Evolutionary conservation across 768 basidiomycete genomes (phyloP).

Genomic region (Boletellus ananas): DNA sequence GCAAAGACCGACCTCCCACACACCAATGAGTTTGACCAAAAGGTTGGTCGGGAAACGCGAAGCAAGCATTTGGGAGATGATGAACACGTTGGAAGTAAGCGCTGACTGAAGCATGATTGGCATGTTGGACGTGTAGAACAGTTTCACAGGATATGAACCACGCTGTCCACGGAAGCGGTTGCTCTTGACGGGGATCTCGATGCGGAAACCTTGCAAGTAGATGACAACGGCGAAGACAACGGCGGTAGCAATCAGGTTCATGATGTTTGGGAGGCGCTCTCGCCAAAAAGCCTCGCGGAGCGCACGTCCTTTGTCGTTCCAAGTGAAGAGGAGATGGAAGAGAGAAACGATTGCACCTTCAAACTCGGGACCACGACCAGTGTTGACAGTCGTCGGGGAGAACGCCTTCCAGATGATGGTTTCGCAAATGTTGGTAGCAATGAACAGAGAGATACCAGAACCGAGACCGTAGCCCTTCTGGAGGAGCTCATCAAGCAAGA

Average conservation of each 20-base stretch:
- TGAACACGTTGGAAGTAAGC: constrained; percentile 90
- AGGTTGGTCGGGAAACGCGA: constrained; percentile 88
- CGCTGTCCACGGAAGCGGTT: constrained; percentile 96
- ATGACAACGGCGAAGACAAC: constrained; percentile 93
- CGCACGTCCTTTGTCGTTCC: constrained; percentile 97
- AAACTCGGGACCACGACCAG: constrained; percentile 96
- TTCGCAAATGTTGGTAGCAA: constrained; percentile 99
- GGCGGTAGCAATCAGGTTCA: constrained; percentile 93
- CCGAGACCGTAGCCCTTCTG: constrained; percentile 99
- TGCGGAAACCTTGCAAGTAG: constrained; percentile 97
- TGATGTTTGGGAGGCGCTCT: constrained; percentile 93
- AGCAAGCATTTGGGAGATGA: constrained; percentile 94
- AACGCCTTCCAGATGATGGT: constrained; percentile 99
- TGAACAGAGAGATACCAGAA: constrained; percentile 97
- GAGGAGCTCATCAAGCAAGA: constrained; percentile 96
- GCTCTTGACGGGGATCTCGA: constrained; percentile 98
- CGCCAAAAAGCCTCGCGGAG: constrained; percentile 98
- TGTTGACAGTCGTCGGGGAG: constrained; percentile 97
- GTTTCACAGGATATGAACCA: constrained; percentile 93
- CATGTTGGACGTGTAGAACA: constrained; percentile 99
- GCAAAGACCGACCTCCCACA: constrained; percentile 83
- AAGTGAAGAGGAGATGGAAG: constrained; percentile 97
- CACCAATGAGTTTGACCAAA: constrained; percentile 83
- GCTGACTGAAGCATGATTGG: constrained; percentile 99
- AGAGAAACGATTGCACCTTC: constrained; percentile 95